Conservation (phyloP, 2,329 filamentous ascomycete genomes). For the Exophiala xenobiotica region DNA sequence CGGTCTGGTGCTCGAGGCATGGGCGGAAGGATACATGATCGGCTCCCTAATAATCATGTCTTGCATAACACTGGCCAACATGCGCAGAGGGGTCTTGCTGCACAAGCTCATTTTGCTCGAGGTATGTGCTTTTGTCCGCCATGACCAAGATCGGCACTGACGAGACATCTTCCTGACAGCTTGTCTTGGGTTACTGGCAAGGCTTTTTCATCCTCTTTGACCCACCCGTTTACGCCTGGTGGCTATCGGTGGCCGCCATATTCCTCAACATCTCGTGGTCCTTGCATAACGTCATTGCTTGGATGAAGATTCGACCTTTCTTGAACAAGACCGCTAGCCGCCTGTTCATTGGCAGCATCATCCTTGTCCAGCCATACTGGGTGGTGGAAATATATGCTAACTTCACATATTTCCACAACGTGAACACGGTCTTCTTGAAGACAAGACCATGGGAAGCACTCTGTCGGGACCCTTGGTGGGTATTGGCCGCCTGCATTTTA, state of each 20-base stretch:
- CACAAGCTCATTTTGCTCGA: conserved; percentile 48
- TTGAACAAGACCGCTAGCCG: conserved; percentile 46
- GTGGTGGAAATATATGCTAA: conserved; percentile 60
- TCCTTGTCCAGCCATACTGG: conserved; percentile 61
- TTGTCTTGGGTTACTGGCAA: conserved; percentile 53
- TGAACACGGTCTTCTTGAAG: conserved; percentile 47
- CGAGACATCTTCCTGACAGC: conserved; percentile 33
- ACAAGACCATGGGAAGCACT: conserved; percentile 57
- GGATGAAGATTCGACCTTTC: conserved; percentile 61
- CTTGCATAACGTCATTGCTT: conserved; percentile 61
- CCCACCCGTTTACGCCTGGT: conserved; percentile 57
- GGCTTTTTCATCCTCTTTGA: conserved; percentile 57
- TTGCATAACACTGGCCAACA: conserved; percentile 45
- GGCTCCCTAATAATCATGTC: conserved; percentile 46
- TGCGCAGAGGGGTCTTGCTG: conserved; percentile 42
- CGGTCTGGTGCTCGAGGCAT: conserved; percentile 40
- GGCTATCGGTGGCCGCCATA: conserved; percentile 56
- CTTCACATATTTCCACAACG: conserved; percentile 57
- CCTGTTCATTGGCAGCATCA: conserved; percentile 56
- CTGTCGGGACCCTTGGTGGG: conserved; percentile 63
- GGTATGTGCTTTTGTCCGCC: conserved; percentile 31
- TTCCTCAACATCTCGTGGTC: conserved; percentile 58
- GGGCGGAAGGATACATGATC: conserved; percentile 45
- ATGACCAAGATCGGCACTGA: conserved; percentile 4
- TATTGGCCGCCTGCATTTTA: conserved; percentile 54